A percentile compares a stretch with the other conserved stretches of the same genome.
These are phyloP conservation scores for Austroboletus novae-zelandiae DNA, from an alignment of 1,284 basidiomycete genomes.

Conservation along the genomic window DNA sequence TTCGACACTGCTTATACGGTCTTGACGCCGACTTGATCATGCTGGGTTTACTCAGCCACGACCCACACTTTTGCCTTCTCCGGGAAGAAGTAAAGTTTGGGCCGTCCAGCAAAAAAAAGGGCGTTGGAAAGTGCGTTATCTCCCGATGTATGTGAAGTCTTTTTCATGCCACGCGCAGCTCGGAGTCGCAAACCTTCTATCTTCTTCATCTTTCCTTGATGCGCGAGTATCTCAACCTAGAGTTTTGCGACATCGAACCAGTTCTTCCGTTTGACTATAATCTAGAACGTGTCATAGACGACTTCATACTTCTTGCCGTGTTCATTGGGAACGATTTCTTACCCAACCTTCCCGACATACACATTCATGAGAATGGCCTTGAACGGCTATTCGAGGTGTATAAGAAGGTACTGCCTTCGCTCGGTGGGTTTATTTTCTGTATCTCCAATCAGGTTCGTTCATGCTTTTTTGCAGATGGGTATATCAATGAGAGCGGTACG, in stretches of 20 bases:
- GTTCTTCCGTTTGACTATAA: conserved; percentile 70
- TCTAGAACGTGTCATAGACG: conserved; percentile 94
- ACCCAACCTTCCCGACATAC: conserved; percentile 93
- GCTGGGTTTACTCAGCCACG: conserved; percentile 95
- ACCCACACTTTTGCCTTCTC: conserved; percentile 97
- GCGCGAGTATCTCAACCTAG: conserved; percentile 96
- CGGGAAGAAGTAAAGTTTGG: conserved; percentile 99
- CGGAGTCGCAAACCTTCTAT: conserved; percentile 92
- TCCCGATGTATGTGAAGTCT: background rate
- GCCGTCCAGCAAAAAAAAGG: conserved; percentile 72
- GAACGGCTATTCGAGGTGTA: conserved; percentile 94
- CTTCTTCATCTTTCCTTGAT: conserved; percentile 92
- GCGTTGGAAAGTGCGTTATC: conserved; percentile 56
- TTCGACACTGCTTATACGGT: conserved; percentile 97
- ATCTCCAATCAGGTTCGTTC: background rate
- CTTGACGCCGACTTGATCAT: conserved; percentile 99
- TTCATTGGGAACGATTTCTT: conserved; percentile 98
- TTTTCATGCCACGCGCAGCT: conserved; percentile 40
- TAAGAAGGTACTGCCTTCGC: conserved; percentile 82
- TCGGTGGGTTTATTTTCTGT: conserved; percentile 52
- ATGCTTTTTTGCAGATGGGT: conserved; percentile 63
- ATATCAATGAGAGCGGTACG: conserved; percentile 87
- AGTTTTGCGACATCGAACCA: conserved; percentile 74
- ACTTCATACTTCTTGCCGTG: conserved; percentile 94
- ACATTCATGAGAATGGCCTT: conserved; percentile 96